These are phyloP conservation scores for Leptomonas pyrrhocoris DNA, from an alignment of 208 protist species.

Conservation along the genomic window DNA sequence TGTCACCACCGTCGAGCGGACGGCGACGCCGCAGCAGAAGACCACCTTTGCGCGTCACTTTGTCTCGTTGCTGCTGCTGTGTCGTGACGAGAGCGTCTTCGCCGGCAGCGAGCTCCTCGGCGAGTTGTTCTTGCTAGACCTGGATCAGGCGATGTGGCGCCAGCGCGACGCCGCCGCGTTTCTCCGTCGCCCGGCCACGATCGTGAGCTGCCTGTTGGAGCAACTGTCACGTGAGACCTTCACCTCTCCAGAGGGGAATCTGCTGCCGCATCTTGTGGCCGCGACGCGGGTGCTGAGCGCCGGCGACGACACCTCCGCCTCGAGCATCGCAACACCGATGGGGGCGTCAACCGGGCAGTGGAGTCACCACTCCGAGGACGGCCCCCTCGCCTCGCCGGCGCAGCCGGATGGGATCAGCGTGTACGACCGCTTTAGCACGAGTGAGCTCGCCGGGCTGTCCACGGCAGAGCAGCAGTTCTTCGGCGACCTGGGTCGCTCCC, in stretches of 20 bases:
- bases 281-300: slow-evolving; percentile 22
- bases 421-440: slow-evolving; percentile 35
- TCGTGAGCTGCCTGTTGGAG: slow-evolving; percentile 17
- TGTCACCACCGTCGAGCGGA: slow-evolving; percentile 30
- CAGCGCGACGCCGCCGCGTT: slow-evolving; percentile 19
- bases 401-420: slow-evolving; percentile 13
- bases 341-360: slow-evolving; percentile 14
- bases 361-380: slow-evolving; percentile 18
- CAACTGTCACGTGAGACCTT: slow-evolving; percentile 23
- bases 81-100: slow-evolving; percentile 27
- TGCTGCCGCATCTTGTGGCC: slow-evolving; percentile 27
- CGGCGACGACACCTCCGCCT: slow-evolving; percentile 15
- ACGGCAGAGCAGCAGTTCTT: slow-evolving; percentile 41
- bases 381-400: slow-evolving; percentile 2
- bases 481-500: slow-evolving; percentile 17
- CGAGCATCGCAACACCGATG: slow-evolving; percentile 18
- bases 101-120: slow-evolving; percentile 36
- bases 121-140: slow-evolving; percentile 44
- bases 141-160: slow-evolving; percentile 41
- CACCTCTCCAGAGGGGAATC: slow-evolving; percentile 10
- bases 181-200: slow-evolving; percentile 9
- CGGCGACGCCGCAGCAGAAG: slow-evolving; percentile 29
- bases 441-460: slow-evolving; percentile 30
- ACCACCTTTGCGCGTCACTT: slow-evolving; percentile 37
- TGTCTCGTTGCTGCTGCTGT: slow-evolving; percentile 32